phyloP scores from a whole-genome alignment of 2,329 filamentous ascomycete species.

The Microdochium bolleyi region DNA sequence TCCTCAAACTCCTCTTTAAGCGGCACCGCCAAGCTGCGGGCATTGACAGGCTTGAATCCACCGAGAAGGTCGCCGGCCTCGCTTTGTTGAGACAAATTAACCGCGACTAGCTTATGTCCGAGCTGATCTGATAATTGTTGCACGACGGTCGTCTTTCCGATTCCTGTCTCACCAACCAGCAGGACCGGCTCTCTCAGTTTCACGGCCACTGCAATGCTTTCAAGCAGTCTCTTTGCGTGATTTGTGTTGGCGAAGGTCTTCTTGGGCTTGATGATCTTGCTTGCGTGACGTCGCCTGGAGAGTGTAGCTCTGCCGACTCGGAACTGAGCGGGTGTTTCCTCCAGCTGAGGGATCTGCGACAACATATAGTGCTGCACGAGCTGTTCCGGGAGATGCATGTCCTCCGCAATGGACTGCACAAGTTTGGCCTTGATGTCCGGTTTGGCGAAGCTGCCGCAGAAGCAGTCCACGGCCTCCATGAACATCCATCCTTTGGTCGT shows the following conservation, averaged over 20 bases:
- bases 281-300: conserved; percentile 46
- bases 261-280: conserved; percentile 41
- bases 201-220: conserved; percentile 79
- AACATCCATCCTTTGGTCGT: conserved; percentile 75
- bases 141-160: conserved; percentile 93
- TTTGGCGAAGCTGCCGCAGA: conserved; percentile 72
- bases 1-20: conserved; percentile 92
- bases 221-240: conserved; percentile 75
- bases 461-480: conserved; percentile 88
- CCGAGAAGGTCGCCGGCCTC: conserved; percentile 94
- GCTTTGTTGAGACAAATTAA: conserved; percentile 96
- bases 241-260: conserved; percentile 81
- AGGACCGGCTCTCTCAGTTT: conserved; percentile 81
- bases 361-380: conserved; percentile 70
- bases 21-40: conserved; percentile 78
- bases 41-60: conserved; percentile 92
- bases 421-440: conserved; percentile 51
- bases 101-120: conserved; percentile 79
- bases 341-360: conserved; percentile 63
- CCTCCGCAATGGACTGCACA: conserved; percentile 68
- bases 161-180: conserved; percentile 97
- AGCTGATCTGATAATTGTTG: conserved; percentile 83
- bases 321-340: conserved; percentile 50
- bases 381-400: conserved; percentile 80
- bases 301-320: conserved; percentile 60